Base-by-base conservation (phyloP, 1,284 basidiomycete species). In the Austroboletus rostrupii region DNA sequence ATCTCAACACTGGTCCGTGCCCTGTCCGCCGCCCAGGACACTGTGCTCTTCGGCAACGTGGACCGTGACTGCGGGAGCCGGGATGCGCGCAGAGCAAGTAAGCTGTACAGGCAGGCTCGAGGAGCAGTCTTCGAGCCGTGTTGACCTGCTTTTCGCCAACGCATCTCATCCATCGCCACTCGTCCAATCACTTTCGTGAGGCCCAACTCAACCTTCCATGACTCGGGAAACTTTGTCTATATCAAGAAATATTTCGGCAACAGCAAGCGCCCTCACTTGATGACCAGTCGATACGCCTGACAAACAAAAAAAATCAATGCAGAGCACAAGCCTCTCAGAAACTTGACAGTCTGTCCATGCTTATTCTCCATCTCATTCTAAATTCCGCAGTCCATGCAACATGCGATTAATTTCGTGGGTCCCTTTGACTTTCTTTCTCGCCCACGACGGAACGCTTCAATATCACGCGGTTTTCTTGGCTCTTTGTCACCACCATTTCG, bases 201-300 rank as follows among this genome's bases (percentile, higher is more conserved):
- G 59, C 48, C 9, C 16, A 13, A 12, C 17, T 19, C 29, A 29
- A 8, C 5, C 54, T 60, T 31, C 54, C 59, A 1, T 64, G 61
- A 61, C 17, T 60, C 41, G 16, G n/a, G 11, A 46, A 48, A 17
- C 61, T 61, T 5, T 12, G 33, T 60, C 14, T 62, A 61, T 29
- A 35, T 62, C 1, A 60, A 60, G 40, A 50, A 57, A 60, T 61
- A 60, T n/a, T 45, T 60, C 12, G 49, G 52, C 9, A 1, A 53
- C 9, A 1, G 1, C 0, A 59, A 21, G 20, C 47, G 47, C 4
- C 52, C 51, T 10, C 49, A 58, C 31, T 39, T 50, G 14, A n/a
- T 11, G 35, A 2, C 13, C 20, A 6, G 36, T 8, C 48, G n/a
- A 17, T 14, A 42, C 28, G 7, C 16, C 21, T 37, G 36, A 11